Evolutionary conservation across 495 filamentous ascomycete species (phyloP), one percentile per base, ranked within the genome.

Genomic region (Trichoderma virens): DNA sequence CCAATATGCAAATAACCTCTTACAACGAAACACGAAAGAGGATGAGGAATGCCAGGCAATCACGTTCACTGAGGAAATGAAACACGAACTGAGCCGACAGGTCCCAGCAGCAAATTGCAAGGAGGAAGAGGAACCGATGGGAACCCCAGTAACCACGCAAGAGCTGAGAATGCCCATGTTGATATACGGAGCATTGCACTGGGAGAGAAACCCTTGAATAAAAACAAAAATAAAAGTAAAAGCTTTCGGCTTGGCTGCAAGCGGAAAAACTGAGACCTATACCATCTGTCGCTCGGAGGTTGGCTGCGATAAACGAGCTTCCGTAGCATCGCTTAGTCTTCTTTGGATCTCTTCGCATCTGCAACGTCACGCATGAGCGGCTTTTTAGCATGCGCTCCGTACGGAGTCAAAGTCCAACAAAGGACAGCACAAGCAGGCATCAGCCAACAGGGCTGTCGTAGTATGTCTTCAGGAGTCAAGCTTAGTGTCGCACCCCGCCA

Each of bases 401-500:
- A 56, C 51, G 23, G 23, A 28, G 23, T 3, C 8, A 27, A 30
- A 27, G 4, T 27, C 11, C 20, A 5, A 47, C 43, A 18, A 18
- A 5, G n/a, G 16, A 14, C 43, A 18, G 43, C 5, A 20, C 20
- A 56, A 56, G 18, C 28, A 56, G 28, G 8, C 51, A 28, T 28
- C 51, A 56, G 51, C 25, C 51, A 56, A 56, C 51, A 30, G 25
- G 51, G 51, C 51, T 30, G 51, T 9, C 20, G 51, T 8, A 30
- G 20, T n/a, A 2, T 56, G 51, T 30, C 51, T 56, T 30, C 51
- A 56, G 51, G 51, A 56, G 51, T 56, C 51, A 3, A 23, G 6
- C 20, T 56, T 56, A 56, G 51, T 30, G 51, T 30, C 51, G 51
- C 51, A 56, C 51, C 51, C 51, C 51, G 51, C 51, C 51, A 56